These are phyloP conservation scores for Diaporthe citrichinensis DNA, from an alignment of 2,329 filamentous ascomycete species.

Conservation along the genomic window DNA sequence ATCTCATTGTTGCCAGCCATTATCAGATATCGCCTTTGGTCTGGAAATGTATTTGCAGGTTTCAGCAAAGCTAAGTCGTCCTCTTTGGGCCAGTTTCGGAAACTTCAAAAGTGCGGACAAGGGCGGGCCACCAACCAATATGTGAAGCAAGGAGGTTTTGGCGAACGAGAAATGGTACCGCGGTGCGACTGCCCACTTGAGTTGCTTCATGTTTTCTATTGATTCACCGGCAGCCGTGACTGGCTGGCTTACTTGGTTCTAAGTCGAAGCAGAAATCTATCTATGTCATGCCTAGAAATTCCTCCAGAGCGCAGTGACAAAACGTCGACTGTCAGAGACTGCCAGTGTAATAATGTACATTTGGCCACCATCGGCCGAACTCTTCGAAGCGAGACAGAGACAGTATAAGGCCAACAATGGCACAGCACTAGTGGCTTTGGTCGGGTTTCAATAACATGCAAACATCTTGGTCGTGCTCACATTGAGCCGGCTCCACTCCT, in stretches of 20 bases:
- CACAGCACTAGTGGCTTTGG: neutral
- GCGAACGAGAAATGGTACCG: neutral
- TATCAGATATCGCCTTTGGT: neutral
- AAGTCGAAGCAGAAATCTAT: neutral
- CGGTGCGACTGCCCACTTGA: neutral
- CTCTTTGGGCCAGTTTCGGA: neutral
- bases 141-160: neutral
- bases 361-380: neutral
- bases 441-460: neutral
- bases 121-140: neutral
- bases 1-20: neutral
- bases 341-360: neutral
- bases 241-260: neutral
- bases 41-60: neutral
- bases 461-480: conserved; percentile 67
- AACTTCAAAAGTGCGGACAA: neutral
- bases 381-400: neutral
- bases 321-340: no score
- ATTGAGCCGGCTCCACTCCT: conserved; percentile 75
- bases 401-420: neutral
- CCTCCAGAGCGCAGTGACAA: neutral
- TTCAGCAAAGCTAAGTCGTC: neutral
- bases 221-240: neutral
- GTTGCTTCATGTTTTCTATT: neutral
- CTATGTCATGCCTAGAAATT: neutral